phyloP scores from a whole-genome alignment of 108 stramenopile genomes.

The Nannochloropsis oceanica region DNA sequence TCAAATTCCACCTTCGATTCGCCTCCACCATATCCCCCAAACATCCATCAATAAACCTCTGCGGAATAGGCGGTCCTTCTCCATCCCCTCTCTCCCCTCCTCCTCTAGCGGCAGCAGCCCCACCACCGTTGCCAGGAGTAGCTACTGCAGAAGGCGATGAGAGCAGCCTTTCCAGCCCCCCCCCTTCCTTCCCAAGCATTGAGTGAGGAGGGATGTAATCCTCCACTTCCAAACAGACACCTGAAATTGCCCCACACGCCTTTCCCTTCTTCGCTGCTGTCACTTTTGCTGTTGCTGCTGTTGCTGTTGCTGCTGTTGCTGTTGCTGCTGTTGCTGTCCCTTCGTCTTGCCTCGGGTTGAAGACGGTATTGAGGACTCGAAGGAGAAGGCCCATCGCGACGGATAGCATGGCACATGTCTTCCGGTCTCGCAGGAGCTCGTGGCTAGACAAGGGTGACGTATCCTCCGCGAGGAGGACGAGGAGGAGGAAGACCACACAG shows the following conservation, averaged over 20 bases:
- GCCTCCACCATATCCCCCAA: slow-evolving; percentile 1
- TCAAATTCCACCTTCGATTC: slow-evolving; percentile 2
- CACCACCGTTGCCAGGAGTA: too few species aligned
- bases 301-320: not conserved
- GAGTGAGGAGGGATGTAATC: not conserved
- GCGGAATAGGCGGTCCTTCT: not conserved
- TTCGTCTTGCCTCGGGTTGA: not conserved
- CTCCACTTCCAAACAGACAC: not conserved
- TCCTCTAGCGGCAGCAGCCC: too few species aligned
- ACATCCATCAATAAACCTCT: slow-evolving; percentile 9
- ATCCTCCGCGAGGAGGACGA: not conserved
- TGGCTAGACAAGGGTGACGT: not conserved
- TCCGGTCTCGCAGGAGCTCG: not conserved
- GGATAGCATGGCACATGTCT: not conserved
- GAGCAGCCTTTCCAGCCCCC: not conserved
- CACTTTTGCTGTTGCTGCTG: too few species aligned
- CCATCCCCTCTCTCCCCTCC: not conserved
- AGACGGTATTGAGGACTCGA: not conserved
- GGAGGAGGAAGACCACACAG: not conserved
- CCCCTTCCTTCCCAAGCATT: not conserved
- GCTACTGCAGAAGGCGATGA: too few species aligned
- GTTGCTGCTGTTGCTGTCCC: too few species aligned
- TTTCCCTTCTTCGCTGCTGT: not conserved
- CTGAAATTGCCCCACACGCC: not conserved
- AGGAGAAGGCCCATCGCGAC: not conserved